phyloP scores from a whole-genome alignment of 169 alveolate genomes.

The Plasmodium inui region DNA sequence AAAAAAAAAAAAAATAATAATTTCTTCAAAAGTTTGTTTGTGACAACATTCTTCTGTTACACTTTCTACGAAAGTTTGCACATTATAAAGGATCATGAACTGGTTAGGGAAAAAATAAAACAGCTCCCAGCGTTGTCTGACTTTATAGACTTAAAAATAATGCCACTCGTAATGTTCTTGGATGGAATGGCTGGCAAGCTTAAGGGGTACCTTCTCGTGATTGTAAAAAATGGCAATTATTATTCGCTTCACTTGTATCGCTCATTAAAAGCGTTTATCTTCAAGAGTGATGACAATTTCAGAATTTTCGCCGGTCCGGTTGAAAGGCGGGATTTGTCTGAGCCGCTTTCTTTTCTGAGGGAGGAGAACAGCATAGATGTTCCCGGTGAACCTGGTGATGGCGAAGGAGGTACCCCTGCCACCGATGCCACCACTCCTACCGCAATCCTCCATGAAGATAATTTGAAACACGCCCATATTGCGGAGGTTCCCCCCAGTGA shows the following conservation, averaged over 20 bases:
- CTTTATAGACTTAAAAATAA: conserved; percentile 20
- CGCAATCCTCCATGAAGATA: neutral
- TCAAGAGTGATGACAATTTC: conserved; percentile 6
- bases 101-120: neutral
- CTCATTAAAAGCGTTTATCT: neutral
- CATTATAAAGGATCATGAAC: neutral
- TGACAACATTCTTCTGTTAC: conserved; percentile 22
- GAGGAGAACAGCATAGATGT: neutral
- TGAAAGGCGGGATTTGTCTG: neutral
- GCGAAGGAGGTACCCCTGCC: neutral
- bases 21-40: neutral
- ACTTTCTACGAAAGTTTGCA: conserved; percentile 27
- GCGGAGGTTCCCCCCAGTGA: neutral
- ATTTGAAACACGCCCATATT: neutral
- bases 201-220: neutral
- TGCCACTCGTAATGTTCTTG: conserved; percentile 1
- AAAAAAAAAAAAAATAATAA: conserved; percentile 15
- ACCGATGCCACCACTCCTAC: neutral
- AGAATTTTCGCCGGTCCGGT: neutral
- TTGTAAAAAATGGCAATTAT: neutral
- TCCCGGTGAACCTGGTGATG: neutral
- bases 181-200: neutral
- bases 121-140: neutral
- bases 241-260: neutral
- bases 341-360: neutral